phyloP scores from a whole-genome alignment of 2,329 filamentous ascomycete genomes.

The Fusarium verrucosum region DNA sequence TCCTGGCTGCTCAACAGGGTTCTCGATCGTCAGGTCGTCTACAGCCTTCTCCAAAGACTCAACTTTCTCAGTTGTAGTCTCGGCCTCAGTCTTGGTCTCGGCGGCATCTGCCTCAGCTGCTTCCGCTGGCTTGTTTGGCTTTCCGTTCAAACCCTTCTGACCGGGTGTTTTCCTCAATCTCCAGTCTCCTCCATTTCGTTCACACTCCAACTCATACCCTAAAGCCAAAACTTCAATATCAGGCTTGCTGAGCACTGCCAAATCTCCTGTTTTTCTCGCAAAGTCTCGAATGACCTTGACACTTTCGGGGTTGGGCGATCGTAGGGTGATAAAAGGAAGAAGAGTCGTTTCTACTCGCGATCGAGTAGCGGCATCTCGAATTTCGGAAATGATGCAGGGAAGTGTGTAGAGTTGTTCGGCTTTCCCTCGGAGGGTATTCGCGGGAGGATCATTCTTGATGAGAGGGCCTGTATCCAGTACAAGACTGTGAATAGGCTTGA shows the following conservation, averaged over 20 bases:
- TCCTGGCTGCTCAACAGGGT: conserved; percentile 18
- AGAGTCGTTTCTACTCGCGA: conserved; percentile 84
- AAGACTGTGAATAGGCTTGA: conserved; percentile 81
- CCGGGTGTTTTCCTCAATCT: conserved; percentile 79
- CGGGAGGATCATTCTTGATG: conserved; percentile 88
- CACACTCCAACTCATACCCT: conserved; percentile 93
- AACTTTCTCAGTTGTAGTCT: background rate
- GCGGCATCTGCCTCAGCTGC: background rate
- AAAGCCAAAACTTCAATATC: conserved; percentile 91
- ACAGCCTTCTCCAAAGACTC: conserved; percentile 19
- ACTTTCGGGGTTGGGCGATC: conserved; percentile 78
- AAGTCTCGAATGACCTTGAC: conserved; percentile 84
- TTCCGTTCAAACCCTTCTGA: conserved; percentile 80
- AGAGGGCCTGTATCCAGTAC: conserved; percentile 92
- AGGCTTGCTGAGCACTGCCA: conserved; percentile 84
- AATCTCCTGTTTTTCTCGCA: conserved; percentile 87
- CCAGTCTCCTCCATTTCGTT: conserved; percentile 90
- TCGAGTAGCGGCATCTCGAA: conserved; percentile 84
- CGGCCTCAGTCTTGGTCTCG: conserved; percentile 9
- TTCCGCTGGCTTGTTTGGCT: conserved; percentile 52
- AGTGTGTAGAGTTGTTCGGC: conserved; percentile 83
- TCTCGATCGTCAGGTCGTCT: conserved; percentile 27
- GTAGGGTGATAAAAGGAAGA: conserved; percentile 82
- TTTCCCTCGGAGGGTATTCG: conserved; percentile 81
- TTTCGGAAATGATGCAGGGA: conserved; percentile 86